These are phyloP conservation scores for Irpex lacteus DNA, from an alignment of 1,284 basidiomycete genomes.

Conservation along the genomic window DNA sequence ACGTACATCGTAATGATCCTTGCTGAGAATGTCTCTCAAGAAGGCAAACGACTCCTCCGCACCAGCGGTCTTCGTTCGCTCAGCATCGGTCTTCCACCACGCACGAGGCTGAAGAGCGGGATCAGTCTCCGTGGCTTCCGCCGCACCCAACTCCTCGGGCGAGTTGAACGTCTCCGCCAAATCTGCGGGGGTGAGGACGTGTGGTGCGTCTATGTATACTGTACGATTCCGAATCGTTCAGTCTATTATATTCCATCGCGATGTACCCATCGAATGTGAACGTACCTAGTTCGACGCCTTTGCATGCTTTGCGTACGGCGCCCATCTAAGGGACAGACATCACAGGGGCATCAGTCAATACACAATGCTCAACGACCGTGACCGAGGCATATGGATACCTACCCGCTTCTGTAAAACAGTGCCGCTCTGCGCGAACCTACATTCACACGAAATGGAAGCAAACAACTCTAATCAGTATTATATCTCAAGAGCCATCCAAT, in stretches of 20 bases:
- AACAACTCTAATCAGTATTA: neutral
- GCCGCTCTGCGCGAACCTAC: conserved; percentile 81
- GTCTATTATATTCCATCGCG: no score
- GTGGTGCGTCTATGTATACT: conserved; percentile 84
- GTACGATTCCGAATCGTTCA: neutral
- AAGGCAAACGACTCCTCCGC: conserved; percentile 54
- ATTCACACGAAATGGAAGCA: neutral
- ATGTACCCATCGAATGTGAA: no score
- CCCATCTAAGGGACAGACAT: conserved; percentile 47
- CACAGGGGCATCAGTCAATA: conserved; percentile 17
- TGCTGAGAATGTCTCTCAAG: conserved; percentile 47
- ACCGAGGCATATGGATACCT: conserved; percentile 21
- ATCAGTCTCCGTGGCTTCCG: conserved; percentile 53
- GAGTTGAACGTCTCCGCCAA: conserved; percentile 39
- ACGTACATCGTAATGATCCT: conserved; percentile 56
- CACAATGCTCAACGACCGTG: no score
- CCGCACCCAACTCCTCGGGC: conserved; percentile 51
- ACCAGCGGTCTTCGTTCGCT: conserved; percentile 50
- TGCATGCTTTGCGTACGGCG: conserved; percentile 71
- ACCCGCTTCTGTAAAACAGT: conserved; percentile 80
- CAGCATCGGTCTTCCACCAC: conserved; percentile 69
- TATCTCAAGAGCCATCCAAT: neutral
- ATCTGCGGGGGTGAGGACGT: conserved; percentile 72
- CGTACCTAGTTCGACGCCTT: conserved; percentile 69
- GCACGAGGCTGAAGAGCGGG: conserved; percentile 70